Evolutionary conservation across 208 protist species (phyloP).

Genomic region (Trypanosoma congolense): DNA sequence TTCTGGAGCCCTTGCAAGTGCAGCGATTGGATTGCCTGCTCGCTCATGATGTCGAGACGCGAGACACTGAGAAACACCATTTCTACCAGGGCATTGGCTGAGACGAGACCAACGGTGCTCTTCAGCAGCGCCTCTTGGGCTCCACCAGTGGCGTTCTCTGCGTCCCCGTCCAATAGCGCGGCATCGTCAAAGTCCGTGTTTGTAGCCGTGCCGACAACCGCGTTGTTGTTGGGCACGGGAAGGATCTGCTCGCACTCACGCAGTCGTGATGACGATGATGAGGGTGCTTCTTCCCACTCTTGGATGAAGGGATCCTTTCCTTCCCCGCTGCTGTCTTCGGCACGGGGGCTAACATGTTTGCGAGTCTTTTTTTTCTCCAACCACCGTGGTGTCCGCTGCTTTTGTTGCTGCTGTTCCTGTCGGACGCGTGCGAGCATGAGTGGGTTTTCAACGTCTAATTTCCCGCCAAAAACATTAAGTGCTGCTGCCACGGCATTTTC

Average conservation of each 20-base stretch:
- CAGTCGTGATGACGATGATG: constrained; percentile 13
- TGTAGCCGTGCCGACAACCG: neutral
- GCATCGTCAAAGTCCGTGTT: constrained; percentile 8
- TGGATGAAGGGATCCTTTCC: too few relatives aligned
- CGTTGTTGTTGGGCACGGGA: constrained; percentile 16
- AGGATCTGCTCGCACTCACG: constrained; percentile 17
- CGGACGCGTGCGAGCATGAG: constrained; percentile 8
- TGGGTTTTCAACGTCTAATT: constrained; percentile 11
- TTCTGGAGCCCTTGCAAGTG: constrained; percentile 49
- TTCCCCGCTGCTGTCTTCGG: too few relatives aligned
- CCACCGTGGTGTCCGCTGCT: too few relatives aligned
- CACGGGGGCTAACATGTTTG: too few relatives aligned
- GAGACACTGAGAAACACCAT: constrained; percentile 66
- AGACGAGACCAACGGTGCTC: constrained; percentile 48
- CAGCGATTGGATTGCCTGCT: constrained; percentile 36
- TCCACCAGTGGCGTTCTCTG: constrained; percentile 16
- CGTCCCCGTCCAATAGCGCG: constrained; percentile 23
- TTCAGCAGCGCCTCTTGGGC: constrained; percentile 29
- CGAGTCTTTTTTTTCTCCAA: too few relatives aligned
- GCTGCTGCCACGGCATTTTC: constrained; percentile 18
- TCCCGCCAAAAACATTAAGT: constrained; percentile 21
- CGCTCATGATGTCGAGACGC: constrained; percentile 31
- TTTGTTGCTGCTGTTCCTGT: neutral
- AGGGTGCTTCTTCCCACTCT: constrained; percentile 13
- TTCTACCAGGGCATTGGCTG: constrained; percentile 46